Conservation (phyloP, 805 yeast genomes). For the Hanseniaspora vineae region DNA sequence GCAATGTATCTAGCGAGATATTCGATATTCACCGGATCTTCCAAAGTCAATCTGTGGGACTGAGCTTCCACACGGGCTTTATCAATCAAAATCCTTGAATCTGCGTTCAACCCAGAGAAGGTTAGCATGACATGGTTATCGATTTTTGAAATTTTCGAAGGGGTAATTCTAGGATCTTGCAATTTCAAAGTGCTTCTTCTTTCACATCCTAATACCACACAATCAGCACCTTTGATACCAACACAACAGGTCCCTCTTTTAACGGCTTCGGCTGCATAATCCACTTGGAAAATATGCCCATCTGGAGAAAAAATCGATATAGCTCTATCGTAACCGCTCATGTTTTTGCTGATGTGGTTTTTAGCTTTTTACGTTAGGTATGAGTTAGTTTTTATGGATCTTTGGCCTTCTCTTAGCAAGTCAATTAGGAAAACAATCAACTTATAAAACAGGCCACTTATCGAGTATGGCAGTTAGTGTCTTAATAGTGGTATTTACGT, state of each 20-base stretch:
- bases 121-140: conserved; percentile 87
- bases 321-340: conserved; percentile 99
- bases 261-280: conserved; percentile 94
- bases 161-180: conserved; percentile 94
- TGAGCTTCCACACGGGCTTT: conserved; percentile 96
- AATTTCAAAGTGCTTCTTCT: conserved; percentile 88
- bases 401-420: too few relatives aligned
- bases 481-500: too few relatives aligned
- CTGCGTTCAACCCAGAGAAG: conserved; percentile 98
- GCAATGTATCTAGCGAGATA: conserved; percentile 90
- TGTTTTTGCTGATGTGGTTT: too few relatives aligned
- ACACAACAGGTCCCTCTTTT: conserved; percentile 98
- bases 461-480: too few relatives aligned
- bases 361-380: neutral
- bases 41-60: conserved; percentile 83
- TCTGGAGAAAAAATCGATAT: conserved; percentile 97
- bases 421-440: too few relatives aligned
- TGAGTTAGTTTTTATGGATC: too few relatives aligned
- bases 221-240: conserved; percentile 81
- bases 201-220: conserved; percentile 93
- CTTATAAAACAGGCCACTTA: too few relatives aligned
- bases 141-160: conserved; percentile 81
- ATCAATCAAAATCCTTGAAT: conserved; percentile 87
- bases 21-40: conserved; percentile 85
- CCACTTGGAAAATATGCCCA: conserved; percentile 98